Evolutionary conservation across 352 stramenopile species (phyloP), one percentile per base, ranked within the genome.

Genomic region (Elongisporangium anandrum): DNA sequence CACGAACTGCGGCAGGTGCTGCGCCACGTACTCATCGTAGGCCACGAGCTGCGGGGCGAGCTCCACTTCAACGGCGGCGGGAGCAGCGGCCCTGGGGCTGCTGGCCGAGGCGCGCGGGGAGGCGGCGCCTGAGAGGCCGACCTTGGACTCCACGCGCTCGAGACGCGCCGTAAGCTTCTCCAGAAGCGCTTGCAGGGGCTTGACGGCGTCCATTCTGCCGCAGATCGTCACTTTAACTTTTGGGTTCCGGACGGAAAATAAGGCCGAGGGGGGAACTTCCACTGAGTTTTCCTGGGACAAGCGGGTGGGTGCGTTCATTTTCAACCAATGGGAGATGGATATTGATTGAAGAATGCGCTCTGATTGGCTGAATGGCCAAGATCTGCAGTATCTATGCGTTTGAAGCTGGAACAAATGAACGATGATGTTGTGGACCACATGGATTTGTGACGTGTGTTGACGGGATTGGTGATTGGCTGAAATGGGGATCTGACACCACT

Each of bases 1-100:
- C 22, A 95, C 65, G 61, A 98, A 97, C 23, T 91, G 80, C 16
- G 87, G 75, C 21, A 99, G 74, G 48, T 81, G 79, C 50, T 82
- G 73, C 47, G 77, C 61, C 38, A 87, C 68, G 72, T 97, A 97
- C 66, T 87, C 88, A 69, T 99, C 94, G 72, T 97, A 99, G 7
- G 94, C 93, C 20, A 75, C 68, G 72, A 98, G 69, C 74, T 79
- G 69, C 53, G 77, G 79, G 55, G 81, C 72, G 56, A 93, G 61
- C 57, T 90, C 76, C 10, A 68, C 57, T 49, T 56, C 59, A 1
- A 59, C 55, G 12, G 66, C 22, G 9, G 68, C 20, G 3, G 74
- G 8, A 2, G 58, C 49, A 0, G 62, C 41, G 2, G 34, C 34
- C 34, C 17, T 45, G 34, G 34, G 34, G 34, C 34, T 45, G 12